Base-by-base conservation (phyloP, 345 rosid genomes). In the Passiflora organensis region DNA sequence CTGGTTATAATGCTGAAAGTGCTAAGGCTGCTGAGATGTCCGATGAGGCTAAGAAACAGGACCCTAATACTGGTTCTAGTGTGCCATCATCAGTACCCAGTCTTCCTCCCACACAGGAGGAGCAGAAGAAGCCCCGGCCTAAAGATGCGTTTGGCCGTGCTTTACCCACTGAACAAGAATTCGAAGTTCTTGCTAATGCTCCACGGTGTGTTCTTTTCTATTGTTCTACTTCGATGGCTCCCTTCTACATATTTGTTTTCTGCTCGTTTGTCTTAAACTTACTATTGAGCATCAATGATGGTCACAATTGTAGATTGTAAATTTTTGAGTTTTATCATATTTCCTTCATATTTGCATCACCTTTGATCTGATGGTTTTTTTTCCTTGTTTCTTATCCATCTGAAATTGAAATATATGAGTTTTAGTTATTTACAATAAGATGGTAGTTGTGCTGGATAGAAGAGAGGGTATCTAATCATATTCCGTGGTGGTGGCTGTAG, bases 71-170 rank as follows among this genome's bases (percentile, higher is more conserved):
- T 54, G 47, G 73, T 1, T 19, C 70, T 5, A 10, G 55, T 46
- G 70, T 57, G 60, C 69, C 66, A 20, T 60, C 77, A 25, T 16
- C 62, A 42, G 59, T 6, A n/a, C n/a, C n/a, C n/a, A n/a, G n/a
- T n/a, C n/a, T n/a, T 37, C 41, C 0, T 71, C 67, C 15, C 66
- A 55, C 63, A 20, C 60, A 41, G 28, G 73, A 78, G 55, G 83
- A 78, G 48, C 84, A 75, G 76, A 86, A 80, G 82, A 93, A 93
- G 78, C 75, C 76, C 37, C 78, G 95, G 54, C 91, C 96, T 5
- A 93, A 82, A 78, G 99, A 93, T 84, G 95, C 84, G 51, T 93
- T 86, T 64, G 99, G 99, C 54, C 99, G 94, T 55, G n/a, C 89
- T 56, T 77, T 93, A 65, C 96, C 99, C 2, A 89, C 99, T 13